phyloP scores from a whole-genome alignment of 2,329 filamentous ascomycete species.

The Myriosclerotinia scirpicola region DNA sequence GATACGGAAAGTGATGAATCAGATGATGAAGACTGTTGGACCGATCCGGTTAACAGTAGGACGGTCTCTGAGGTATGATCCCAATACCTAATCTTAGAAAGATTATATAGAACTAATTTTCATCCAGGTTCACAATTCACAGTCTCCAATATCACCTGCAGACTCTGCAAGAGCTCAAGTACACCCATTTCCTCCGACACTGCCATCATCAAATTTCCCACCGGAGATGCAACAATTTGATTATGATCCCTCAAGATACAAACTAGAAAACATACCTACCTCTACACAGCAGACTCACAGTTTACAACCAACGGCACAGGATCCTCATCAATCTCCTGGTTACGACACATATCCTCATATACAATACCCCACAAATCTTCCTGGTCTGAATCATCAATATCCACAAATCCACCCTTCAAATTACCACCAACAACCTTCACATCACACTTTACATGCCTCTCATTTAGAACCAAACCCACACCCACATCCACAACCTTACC shows the following conservation, averaged over 20 bases:
- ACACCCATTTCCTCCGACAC: neutral
- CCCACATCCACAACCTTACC: neutral
- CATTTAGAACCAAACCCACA: neutral
- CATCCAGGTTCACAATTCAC: neutral
- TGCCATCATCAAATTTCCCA: neutral
- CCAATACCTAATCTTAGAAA: neutral
- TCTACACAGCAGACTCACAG: neutral
- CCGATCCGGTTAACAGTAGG: neutral
- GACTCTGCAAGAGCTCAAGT: neutral
- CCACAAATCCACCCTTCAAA: neutral
- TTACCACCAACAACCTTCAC: neutral
- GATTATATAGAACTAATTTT: neutral
- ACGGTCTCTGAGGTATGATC: slow-evolving; percentile 7
- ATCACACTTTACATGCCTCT: neutral
- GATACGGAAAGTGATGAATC: neutral
- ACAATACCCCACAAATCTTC: neutral
- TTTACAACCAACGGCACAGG: neutral
- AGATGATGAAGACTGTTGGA: slow-evolving; percentile 1
- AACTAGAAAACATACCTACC: neutral
- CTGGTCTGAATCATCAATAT: neutral
- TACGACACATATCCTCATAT: neutral
- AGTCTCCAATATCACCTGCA: neutral
- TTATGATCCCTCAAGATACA: neutral
- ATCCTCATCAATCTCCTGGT: neutral
- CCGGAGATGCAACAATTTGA: neutral